Conservation (phyloP, 1,284 basidiomycete genomes). For the Lentinula novae-zelandiae region DNA sequence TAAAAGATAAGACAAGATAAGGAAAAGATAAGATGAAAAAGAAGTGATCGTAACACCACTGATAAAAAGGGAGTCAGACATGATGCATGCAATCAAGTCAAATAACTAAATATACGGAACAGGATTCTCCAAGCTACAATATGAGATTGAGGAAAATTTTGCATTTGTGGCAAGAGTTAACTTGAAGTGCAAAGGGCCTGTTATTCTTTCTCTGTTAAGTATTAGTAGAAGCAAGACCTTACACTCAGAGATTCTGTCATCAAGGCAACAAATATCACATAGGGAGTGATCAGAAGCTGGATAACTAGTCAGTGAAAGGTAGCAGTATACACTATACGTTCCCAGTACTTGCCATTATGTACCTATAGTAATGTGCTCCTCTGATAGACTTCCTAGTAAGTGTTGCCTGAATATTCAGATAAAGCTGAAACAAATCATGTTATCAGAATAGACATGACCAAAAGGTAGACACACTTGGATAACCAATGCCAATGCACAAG, state of each 20-base stretch:
- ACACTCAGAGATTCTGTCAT: constrained; percentile 1
- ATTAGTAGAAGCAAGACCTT: neutral
- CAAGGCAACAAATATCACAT: neutral
- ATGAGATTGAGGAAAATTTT: neutral
- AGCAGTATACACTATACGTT: neutral
- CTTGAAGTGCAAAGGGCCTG: neutral
- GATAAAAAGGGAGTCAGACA: neutral
- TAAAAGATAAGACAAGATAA: too few relatives aligned
- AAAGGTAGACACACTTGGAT: neutral
- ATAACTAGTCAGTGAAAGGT: neutral
- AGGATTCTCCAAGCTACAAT: constrained; percentile 3
- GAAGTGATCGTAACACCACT: too few relatives aligned
- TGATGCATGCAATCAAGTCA: too few relatives aligned
- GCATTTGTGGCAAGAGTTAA: neutral
- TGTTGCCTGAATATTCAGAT: neutral
- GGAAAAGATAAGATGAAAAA: too few relatives aligned
- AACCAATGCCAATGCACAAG: constrained; percentile 1
- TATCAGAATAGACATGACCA: too few relatives aligned
- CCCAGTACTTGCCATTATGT: neutral
- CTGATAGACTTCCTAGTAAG: neutral
- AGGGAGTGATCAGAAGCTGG: constrained; percentile 4
- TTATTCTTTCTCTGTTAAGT: neutral
- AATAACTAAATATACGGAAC: neutral
- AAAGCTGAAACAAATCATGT: neutral
- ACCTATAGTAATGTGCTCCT: neutral